Base-by-base conservation (phyloP, 169 alveolate genomes). In the Cryptosporidium sp. region DNA sequence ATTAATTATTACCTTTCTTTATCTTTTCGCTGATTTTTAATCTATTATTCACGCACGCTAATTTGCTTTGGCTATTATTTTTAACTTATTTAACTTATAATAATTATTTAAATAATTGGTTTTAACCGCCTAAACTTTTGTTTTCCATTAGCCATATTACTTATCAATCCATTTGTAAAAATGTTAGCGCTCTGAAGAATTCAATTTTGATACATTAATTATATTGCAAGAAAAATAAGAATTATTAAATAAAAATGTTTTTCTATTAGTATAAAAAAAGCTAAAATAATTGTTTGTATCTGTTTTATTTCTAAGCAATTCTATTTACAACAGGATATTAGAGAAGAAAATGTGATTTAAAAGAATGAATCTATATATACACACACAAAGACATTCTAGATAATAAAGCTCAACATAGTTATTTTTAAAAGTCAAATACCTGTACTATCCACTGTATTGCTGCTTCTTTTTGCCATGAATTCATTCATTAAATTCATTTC, bases 121-220 rank as follows among this genome's bases (percentile, higher is more conserved):
- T 56, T 56, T 56, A 56, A 9, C 67, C 67, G 67, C 67, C 67
- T 29, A 56, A 56, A 35, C 5, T 56, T 21, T 9, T 42, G 48
- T 42, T 56, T 56, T 26, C 37, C 67, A 56, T 56, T 8, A 23
- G 14, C 48, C 48, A 3, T n/a, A 26, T 56, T 16, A 26, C 23
- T 26, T 56, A 16, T 48, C 56, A 48, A 56, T 56, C 67, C 23
- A 56, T 26, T 56, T 56, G 35, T 21, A 18, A 7, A 26, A 48
- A 56, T n/a, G 29, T 56, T 23, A 56, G 21, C 67, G 67, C 67
- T 56, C 67, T 23, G 35, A 56, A 48, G 14, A 48, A 48, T 48
- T 48, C 1, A 48, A 48, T 48, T 48, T 48, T 48, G 21, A 2
- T 14, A 45, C 2, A 16, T 48, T 12, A 48, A 48, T 14, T 14